Evolutionary conservation across 768 basidiomycete species (phyloP), one percentile per base, ranked within the genome.

Genomic region (Mycena galopus): DNA sequence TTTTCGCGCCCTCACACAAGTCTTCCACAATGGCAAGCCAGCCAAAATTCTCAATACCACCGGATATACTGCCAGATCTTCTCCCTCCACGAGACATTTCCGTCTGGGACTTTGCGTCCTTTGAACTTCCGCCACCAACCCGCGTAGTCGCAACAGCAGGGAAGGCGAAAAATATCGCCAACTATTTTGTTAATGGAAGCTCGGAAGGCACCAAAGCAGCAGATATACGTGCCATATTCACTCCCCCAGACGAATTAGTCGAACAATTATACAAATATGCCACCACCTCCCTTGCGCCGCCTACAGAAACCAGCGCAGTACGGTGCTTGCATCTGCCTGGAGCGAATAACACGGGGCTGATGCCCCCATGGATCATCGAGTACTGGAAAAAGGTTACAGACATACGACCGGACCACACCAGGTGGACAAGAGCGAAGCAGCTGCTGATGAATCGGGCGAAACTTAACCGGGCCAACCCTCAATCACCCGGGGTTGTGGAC

Each of bases 61-160:
- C n/a, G n/a, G n/a, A n/a, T n/a, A n/a, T n/a, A n/a, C n/a, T n/a
- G n/a, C n/a, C n/a, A n/a, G n/a, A n/a, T n/a, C n/a, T n/a, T n/a
- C n/a, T n/a, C n/a, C n/a, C n/a, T n/a, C n/a, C n/a, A n/a, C n/a
- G n/a, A n/a, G n/a, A n/a, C n/a, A n/a, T 61, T 10, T 61, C 60
- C 10, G 42, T 61, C 42, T 61, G 60, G 60, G 60, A 61, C 29
- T 61, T 61, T 17, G 42, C 60, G 11, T 42, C 37, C n/a, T 61
- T 61, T 17, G 60, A 61, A 42, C 37, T 61, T 47, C 60, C 42
- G 4, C 37, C 25, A 10, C 16, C 60, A 10, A 7, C 25, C 8
- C n/a, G 29, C 30, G 14, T 25, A 42, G 25, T 29, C 16, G 19
- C 27, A 16, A 14, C 12, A 7, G 55, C 29, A 1, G 55, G 55